Percentiles rank a stretch among this genome's conserved stretches.
Conservation (phyloP, 306 rosid species). For the Spatholobus suberectus region DNA sequence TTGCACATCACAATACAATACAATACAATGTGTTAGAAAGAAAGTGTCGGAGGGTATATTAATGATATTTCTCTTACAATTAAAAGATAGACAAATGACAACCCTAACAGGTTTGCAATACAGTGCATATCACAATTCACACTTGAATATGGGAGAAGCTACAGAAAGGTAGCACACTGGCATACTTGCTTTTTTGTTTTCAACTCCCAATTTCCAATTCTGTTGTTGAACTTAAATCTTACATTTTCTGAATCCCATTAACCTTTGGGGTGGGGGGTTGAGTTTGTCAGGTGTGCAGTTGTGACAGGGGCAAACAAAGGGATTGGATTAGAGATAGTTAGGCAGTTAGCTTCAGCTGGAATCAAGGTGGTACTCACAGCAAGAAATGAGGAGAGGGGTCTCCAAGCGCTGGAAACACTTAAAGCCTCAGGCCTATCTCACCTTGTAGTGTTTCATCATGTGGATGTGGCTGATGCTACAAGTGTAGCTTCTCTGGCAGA, state of each 20-base stretch:
- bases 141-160: constrained; percentile 24
- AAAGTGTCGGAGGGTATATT: too few relatives aligned
- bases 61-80: too few relatives aligned
- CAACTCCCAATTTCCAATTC: neutral
- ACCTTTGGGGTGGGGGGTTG: neutral
- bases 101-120: neutral
- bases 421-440: constrained; percentile 29
- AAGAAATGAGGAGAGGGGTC: constrained; percentile 53
- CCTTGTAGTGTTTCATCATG: constrained; percentile 41
- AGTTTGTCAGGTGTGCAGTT: constrained; percentile 40
- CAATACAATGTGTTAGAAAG: too few relatives aligned
- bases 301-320: constrained; percentile 53
- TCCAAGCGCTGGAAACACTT: constrained; percentile 39
- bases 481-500: constrained; percentile 48
- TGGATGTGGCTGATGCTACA: constrained; percentile 49
- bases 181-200: neutral
- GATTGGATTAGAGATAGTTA: constrained; percentile 48
- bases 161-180: constrained; percentile 16
- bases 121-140: neutral
- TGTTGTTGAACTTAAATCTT: neutral
- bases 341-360: constrained; percentile 45
- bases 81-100: too few relatives aligned
- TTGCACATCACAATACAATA: too few relatives aligned
- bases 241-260: neutral
- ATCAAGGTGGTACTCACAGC: constrained; percentile 51